phyloP scores from a whole-genome alignment of 1,284 basidiomycete genomes.

The Trichosporon sp. region DNA sequence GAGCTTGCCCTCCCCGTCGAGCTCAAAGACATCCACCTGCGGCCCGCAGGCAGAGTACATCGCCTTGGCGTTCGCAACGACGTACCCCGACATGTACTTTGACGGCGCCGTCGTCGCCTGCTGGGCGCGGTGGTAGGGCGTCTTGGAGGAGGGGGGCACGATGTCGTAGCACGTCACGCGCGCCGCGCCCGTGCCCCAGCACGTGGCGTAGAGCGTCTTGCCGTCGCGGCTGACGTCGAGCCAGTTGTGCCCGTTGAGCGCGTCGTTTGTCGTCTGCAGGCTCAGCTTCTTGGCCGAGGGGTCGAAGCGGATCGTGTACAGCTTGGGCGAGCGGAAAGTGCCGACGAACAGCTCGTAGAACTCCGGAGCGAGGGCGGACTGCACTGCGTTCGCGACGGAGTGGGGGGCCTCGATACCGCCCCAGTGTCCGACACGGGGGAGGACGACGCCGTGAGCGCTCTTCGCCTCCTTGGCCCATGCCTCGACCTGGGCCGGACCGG shows the following conservation, averaged over 20 bases:
- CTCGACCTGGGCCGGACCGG: constrained; percentile 30
- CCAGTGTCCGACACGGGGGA: constrained; percentile 43
- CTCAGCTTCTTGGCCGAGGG: constrained; percentile 31
- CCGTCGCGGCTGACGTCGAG: constrained; percentile 37
- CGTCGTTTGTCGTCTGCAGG: constrained; percentile 32
- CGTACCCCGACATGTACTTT: constrained; percentile 47
- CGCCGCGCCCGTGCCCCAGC: constrained; percentile 43
- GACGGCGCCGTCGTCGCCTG: constrained; percentile 37
- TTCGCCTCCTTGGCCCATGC: constrained; percentile 32
- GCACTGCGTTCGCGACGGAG: constrained; percentile 26
- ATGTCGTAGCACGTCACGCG: constrained; percentile 41
- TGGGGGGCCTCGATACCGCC: constrained; percentile 41
- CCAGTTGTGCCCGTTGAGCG: constrained; percentile 47
- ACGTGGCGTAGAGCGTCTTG: constrained; percentile 45
- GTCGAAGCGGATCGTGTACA: constrained; percentile 46
- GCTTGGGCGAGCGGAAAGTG: constrained; percentile 44
- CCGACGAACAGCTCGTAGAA: constrained; percentile 42
- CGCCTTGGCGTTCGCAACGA: constrained; percentile 43
- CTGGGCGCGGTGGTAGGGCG: constrained; percentile 27
- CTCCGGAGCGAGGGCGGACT: constrained; percentile 22
- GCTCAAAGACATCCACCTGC: constrained; percentile 52
- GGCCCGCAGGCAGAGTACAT: constrained; percentile 57
- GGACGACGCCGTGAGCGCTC: constrained; percentile 29
- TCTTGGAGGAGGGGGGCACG: constrained; percentile 20
- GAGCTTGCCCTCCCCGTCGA: constrained; percentile 48